Conservation (phyloP, 1,284 basidiomycete genomes). For the Cerrena zonata region DNA sequence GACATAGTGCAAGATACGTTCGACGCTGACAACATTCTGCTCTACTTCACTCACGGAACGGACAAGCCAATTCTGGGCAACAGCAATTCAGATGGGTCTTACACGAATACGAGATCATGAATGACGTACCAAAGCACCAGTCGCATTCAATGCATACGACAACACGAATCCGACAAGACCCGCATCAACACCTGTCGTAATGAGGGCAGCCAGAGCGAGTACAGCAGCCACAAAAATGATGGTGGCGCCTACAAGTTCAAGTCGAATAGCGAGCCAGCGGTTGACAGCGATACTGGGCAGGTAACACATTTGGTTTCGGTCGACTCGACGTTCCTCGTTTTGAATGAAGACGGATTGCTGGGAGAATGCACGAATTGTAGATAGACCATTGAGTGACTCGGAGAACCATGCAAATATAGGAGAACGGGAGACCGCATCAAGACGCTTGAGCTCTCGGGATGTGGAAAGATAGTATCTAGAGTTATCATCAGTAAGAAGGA, state of each 20-base stretch:
- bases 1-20: constrained; percentile 71
- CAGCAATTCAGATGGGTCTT: constrained; percentile 9
- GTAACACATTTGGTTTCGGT: constrained; percentile 81
- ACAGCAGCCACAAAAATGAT: constrained; percentile 75
- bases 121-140: constrained; percentile 57
- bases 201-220: constrained; percentile 66
- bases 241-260: constrained; percentile 80
- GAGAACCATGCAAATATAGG: constrained; percentile 90
- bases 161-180: constrained; percentile 89
- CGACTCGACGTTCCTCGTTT: constrained; percentile 75
- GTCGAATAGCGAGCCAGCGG: constrained; percentile 72
- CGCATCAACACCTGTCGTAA: constrained; percentile 75
- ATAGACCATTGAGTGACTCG: constrained; percentile 79
- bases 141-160: constrained; percentile 79
- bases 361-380: constrained; percentile 79
- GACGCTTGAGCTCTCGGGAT: constrained; percentile 85
- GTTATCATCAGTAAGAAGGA: background rate
- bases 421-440: constrained; percentile 85
- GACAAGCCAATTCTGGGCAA: constrained; percentile 78
- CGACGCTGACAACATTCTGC: constrained; percentile 88
- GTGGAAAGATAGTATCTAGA: constrained; percentile 84
- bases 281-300: constrained; percentile 70
- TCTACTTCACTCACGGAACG: constrained; percentile 87
- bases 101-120: constrained; percentile 4
- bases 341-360: constrained; percentile 72